Evolutionary conservation across 805 yeast species (phyloP).

Genomic region (Spencermartinsiella europaea): DNA sequence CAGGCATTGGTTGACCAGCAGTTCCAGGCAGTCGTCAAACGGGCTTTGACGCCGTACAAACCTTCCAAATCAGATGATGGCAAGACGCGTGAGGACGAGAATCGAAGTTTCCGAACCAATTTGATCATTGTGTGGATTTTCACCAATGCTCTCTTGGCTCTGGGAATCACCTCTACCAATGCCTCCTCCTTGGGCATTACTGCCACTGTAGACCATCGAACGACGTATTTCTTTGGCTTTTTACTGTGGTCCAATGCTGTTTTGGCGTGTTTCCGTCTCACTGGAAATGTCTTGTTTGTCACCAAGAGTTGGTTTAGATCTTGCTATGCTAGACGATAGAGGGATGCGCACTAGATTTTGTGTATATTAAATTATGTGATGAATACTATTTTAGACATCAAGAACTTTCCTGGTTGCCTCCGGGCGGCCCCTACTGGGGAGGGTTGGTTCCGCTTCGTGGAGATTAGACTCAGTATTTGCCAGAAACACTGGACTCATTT

Average conservation of each 20-base stretch:
- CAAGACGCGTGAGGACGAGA: conserved; percentile 32
- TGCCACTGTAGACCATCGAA: conserved; percentile 34
- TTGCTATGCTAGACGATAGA: conserved; percentile 18
- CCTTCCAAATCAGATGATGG: conserved; percentile 31
- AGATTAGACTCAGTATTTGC: too few species aligned
- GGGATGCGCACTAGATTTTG: not conserved
- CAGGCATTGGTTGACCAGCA: conserved; percentile 51
- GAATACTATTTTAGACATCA: not conserved
- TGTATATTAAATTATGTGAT: not conserved
- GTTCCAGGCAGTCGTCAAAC: conserved; percentile 42
- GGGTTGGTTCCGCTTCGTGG: not conserved
- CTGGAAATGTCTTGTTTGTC: conserved; percentile 50
- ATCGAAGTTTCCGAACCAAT: conserved; percentile 38
- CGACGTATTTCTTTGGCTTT: conserved; percentile 40
- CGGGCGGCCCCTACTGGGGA: not conserved
- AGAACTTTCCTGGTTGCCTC: not conserved
- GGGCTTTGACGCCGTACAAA: conserved; percentile 47
- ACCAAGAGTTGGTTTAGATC: conserved; percentile 21
- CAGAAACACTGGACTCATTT: too few species aligned
- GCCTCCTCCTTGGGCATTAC: conserved; percentile 33
- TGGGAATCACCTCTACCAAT: conserved; percentile 35
- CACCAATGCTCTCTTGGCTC: conserved; percentile 33
- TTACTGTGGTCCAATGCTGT: conserved; percentile 60
- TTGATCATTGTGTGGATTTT: conserved; percentile 36
- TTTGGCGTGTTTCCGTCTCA: conserved; percentile 51